Conservation (phyloP, 805 yeast species). For the Wickerhamiella qilinensis region DNA sequence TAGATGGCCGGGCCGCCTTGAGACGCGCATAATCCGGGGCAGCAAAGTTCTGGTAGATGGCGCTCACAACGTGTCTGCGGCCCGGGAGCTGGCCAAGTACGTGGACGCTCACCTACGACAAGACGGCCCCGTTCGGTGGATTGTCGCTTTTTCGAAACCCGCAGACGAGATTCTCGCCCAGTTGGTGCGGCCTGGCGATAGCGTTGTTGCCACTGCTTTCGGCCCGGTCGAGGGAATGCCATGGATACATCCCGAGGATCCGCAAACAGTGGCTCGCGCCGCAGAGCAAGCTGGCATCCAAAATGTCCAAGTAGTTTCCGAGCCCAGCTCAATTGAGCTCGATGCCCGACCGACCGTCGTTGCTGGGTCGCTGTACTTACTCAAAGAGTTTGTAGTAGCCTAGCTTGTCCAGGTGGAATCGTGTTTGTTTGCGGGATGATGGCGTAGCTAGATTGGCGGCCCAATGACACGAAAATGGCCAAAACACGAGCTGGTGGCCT, state of each 20-base stretch:
- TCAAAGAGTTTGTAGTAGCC: constrained; percentile 45
- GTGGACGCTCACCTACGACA: constrained; percentile 22
- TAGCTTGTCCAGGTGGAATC: no score
- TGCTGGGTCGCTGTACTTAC: constrained; percentile 58
- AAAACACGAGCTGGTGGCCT: no score
- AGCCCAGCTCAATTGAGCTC: constrained; percentile 18
- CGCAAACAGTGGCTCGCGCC: constrained; percentile 19
- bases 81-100: constrained; percentile 48
- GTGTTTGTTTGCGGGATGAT: no score
- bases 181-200: constrained; percentile 35
- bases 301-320: constrained; percentile 13
- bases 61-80: constrained; percentile 83
- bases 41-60: constrained; percentile 56
- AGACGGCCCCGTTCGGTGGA: constrained; percentile 32
- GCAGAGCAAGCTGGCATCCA: constrained; percentile 8
- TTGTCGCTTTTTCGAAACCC: constrained; percentile 65
- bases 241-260: constrained; percentile 50
- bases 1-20: constrained; percentile 81
- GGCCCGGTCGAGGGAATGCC: constrained; percentile 80
- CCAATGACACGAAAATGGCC: no score
- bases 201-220: constrained; percentile 47
- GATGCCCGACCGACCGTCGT: constrained; percentile 26
- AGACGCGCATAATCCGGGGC: constrained; percentile 24
- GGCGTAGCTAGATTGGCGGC: no score
- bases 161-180: constrained; percentile 33